Evolutionary conservation across 768 basidiomycete genomes (phyloP), one percentile per base, ranked within the genome.

Genomic region (Myochromella boudieri): DNA sequence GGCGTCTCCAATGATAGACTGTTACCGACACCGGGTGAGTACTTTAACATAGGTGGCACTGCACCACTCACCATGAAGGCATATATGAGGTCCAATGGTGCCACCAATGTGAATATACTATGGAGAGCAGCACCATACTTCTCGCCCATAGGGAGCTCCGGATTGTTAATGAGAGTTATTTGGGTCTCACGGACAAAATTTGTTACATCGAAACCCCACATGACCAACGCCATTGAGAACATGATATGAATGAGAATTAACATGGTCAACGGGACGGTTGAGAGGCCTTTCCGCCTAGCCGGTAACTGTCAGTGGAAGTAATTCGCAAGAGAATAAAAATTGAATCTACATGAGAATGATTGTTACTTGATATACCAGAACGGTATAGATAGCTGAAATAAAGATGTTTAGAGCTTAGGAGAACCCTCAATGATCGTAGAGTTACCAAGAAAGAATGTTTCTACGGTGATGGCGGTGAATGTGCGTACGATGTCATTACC

Each of bases 361-460:
- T 29, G 38, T 51, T 9, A 46, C 46, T 31, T 43, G n/a, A 18
- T 43, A 17, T 1, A 52, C 42, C 37, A 52, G 15, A 14, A 52
- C 42, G 0, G 41, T 44, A 20, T 52, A 47, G 25, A 52, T 43
- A 11, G 46, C 51, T 52, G 22, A 9, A 22, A 15, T 9, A 18
- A 31, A 6, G 11, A 3, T n/a, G 29, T 37, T 20, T 6, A 20
- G 11, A 7, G 10, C 15, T 36, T 6, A 11, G 7, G 17, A 6
- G 25, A 20, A 44, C 39, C 32, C n/a, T n/a, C n/a, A n/a, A n/a
- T n/a, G n/a, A n/a, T n/a, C 36, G 20, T n/a, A n/a, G 20, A 32
- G 22, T 3, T 11, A 42, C 49, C 49, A 14, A 51, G 34, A 18
- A 51, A 46, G 34, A 51, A 51, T 11, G 49, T 51, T 37, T 51